phyloP scores from a whole-genome alignment of 805 yeast genomes.

The Myxozyma udenii region DNA sequence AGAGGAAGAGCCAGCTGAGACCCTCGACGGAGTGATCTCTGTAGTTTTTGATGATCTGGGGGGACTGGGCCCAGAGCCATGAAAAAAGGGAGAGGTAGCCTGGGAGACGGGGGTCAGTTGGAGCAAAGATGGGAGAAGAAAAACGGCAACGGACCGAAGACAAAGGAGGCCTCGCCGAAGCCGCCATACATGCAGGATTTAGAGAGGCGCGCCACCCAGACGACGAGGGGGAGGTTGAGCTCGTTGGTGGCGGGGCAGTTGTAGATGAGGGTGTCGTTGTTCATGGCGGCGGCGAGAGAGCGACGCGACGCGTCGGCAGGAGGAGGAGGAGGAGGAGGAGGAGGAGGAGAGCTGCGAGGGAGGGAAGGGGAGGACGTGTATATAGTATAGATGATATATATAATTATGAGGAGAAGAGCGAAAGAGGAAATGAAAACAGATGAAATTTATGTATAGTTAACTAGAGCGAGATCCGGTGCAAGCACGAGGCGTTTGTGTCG shows the following conservation, averaged over 20 bases:
- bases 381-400: no score
- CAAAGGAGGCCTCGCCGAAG: constrained; percentile 32
- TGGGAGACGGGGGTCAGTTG: background rate
- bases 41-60: constrained; percentile 64
- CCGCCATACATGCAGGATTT: constrained; percentile 35
- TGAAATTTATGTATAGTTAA: no score
- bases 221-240: constrained; percentile 27
- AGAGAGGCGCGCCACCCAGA: constrained; percentile 31
- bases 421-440: no score
- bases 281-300: background rate
- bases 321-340: background rate
- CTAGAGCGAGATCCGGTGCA: no score
- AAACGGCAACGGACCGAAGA: constrained; percentile 19
- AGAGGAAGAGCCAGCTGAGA: constrained; percentile 56
- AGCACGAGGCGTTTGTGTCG: no score
- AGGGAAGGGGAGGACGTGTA: background rate
- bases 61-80: constrained; percentile 74
- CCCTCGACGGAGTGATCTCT: constrained; percentile 63
- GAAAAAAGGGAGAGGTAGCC: constrained; percentile 31
- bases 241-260: constrained; percentile 14
- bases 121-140: background rate
- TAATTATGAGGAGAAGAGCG: no score
- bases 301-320: no score
- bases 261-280: background rate
- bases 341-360: background rate